Base-by-base conservation (phyloP, 768 basidiomycete species). In the Clavaria fumosa region DNA sequence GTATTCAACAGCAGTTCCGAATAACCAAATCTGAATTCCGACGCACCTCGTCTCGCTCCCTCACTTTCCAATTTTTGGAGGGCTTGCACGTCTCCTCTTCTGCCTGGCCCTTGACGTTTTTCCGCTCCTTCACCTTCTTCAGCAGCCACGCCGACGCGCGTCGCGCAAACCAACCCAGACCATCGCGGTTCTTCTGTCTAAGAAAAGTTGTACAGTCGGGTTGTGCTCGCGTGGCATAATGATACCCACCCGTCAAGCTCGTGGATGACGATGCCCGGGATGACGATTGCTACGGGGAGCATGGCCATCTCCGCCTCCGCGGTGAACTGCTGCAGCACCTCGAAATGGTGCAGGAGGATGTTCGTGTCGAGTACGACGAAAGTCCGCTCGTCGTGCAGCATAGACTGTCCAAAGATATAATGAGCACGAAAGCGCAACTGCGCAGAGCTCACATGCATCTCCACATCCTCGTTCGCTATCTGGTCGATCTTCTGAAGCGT, bases 301-400 rank as follows among this genome's bases (percentile, higher is more conserved):
- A 42, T 43, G 15, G 57, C 51, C 18, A 52, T 57, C 48, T 76
- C 74, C 23, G 74, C 60, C 50, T 80, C 76, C 7, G 64, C 60
- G 30, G 77, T 70, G 48, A 86, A 80, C 32, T 67, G 64, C 42
- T 70, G 63, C 42, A 86, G 54, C 26, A 70, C 63, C 38, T 74
- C 71, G 42, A 84, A 67, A 43, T 74, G 63, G 49, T 75, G 71
- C 46, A 83, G 55, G 19, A 89, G 60, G 43, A 86, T 69, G 46
- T 88, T 89, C 20, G 84, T 88, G 50, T 89, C 84, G 22, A 84
- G 51, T 11, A 88, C 69, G 35, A 86, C 48, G 45, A 67, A 69
- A 24, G 36, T 38, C 10, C 23, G 31, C 30, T 42, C 30, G 19
- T 42, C 35, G 11, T 17, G 34, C 35, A 38, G 20, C 14, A 31